Evolutionary conservation across 1,139 yeast genomes (phyloP).

Genomic region (Taphrina flavorubra): DNA sequence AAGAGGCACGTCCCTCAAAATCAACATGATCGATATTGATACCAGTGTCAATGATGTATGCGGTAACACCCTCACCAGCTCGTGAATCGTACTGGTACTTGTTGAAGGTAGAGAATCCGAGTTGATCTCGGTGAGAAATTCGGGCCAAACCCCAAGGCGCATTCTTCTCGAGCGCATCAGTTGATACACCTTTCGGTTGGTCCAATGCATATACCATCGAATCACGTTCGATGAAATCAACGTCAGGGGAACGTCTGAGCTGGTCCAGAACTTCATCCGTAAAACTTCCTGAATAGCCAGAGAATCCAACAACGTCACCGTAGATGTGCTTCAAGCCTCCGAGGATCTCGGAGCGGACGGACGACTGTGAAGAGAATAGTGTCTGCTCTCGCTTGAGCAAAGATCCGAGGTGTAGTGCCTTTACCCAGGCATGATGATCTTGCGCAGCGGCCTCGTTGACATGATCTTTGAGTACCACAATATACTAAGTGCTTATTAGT

Average conservation of each 20-base stretch:
- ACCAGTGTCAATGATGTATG: conserved; percentile 92
- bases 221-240: conserved; percentile 79
- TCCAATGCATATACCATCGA: conserved; percentile 68
- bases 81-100: conserved; percentile 80
- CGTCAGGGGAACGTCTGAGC: conserved; percentile 74
- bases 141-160: conserved; percentile 98
- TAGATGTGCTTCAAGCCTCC: conserved; percentile 71
- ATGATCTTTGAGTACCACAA: conserved; percentile 73
- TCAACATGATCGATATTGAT: conserved; percentile 78
- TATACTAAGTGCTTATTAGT: conserved; percentile 54
- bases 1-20: conserved; percentile 86
- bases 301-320: conserved; percentile 58
- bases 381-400: conserved; percentile 51
- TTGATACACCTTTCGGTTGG: conserved; percentile 33
- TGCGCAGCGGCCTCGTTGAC: conserved; percentile 59
- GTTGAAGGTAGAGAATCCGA: conserved; percentile 79
- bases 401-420: conserved; percentile 56
- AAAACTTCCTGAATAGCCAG: conserved; percentile 52
- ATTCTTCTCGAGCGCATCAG: conserved; percentile 54
- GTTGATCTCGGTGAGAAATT: conserved; percentile 82
- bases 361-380: conserved; percentile 56
- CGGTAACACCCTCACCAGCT: conserved; percentile 91
- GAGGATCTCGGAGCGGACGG: conserved; percentile 48
- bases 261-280: conserved; percentile 67
- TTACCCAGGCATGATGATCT: conserved; percentile 71